Percentiles rank a stretch among this genome's conserved stretches.
These are phyloP conservation scores for Hypoxylon intermedium DNA, from an alignment of 495 filamentous ascomycete species.

Conservation along the genomic window DNA sequence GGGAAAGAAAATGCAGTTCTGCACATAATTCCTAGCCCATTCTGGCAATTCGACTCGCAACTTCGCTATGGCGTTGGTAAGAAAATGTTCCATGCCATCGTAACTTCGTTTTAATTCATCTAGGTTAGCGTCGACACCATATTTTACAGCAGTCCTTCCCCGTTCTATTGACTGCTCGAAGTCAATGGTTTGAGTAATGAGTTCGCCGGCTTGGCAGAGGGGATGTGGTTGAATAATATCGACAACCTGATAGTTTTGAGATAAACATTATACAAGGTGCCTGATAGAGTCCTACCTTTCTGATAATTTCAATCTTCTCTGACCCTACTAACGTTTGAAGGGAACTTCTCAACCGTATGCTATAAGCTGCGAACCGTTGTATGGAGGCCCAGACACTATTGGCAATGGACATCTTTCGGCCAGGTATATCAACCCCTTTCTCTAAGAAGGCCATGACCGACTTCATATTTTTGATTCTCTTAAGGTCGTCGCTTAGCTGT, in stretches of 20 bases:
- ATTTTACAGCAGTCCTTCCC: constrained; percentile 73
- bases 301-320: constrained; percentile 60
- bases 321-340: constrained; percentile 67
- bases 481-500: constrained; percentile 68
- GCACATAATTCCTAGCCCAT: constrained; percentile 60
- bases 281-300: constrained; percentile 55
- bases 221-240: constrained; percentile 54
- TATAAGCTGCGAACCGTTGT: constrained; percentile 57
- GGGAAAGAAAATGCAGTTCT: constrained; percentile 81
- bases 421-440: constrained; percentile 73
- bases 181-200: constrained; percentile 80
- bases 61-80: constrained; percentile 69
- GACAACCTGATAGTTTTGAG: constrained; percentile 42
- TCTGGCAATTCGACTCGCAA: constrained; percentile 69
- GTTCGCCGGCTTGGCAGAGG: constrained; percentile 70
- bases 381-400: constrained; percentile 76
- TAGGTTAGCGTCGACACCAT: constrained; percentile 75
- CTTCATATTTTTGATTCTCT: constrained; percentile 80
- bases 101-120: constrained; percentile 81
- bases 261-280: neutral
- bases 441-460: constrained; percentile 72
- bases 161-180: constrained; percentile 79
- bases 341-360: constrained; percentile 71
- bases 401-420: constrained; percentile 64
- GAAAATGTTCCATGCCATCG: constrained; percentile 74